Evolutionary conservation across 805 yeast genomes (phyloP).

Genomic region (Wickerhamomyces ciferrii): DNA sequence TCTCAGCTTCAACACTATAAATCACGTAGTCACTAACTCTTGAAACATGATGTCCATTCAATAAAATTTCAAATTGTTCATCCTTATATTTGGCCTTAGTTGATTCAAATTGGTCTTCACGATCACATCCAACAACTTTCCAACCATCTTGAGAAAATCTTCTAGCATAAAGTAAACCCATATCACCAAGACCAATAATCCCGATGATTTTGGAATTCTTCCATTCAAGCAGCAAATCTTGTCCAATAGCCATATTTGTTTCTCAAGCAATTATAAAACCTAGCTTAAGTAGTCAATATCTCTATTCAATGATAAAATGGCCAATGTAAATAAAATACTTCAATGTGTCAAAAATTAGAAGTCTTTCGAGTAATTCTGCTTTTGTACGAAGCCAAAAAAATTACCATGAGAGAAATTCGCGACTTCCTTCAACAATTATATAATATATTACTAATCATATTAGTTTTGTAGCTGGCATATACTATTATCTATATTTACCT

Average conservation of each 20-base stretch:
- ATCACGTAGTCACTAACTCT: conserved; percentile 77
- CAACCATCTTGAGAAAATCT: conserved; percentile 79
- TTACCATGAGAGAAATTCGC: too few relatives aligned
- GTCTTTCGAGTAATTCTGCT: too few relatives aligned
- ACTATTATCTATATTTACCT: too few relatives aligned
- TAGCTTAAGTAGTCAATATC: too few relatives aligned
- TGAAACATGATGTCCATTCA: conserved; percentile 81
- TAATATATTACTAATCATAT: too few relatives aligned
- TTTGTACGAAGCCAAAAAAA: too few relatives aligned
- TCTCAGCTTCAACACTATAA: conserved; percentile 91
- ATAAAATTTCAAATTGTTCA: conserved; percentile 49
- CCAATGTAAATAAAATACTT: too few relatives aligned
- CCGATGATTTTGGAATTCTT: conserved; percentile 60
- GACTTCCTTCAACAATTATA: too few relatives aligned
- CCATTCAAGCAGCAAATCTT: conserved; percentile 22
- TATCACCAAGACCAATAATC: conserved; percentile 93
- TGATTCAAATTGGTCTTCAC: conserved; percentile 55
- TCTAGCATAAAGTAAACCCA: conserved; percentile 87
- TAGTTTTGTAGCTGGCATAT: too few relatives aligned
- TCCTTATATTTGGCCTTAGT: conserved; percentile 34
- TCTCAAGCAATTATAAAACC: too few relatives aligned
- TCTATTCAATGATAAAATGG: too few relatives aligned
- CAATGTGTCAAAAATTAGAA: too few relatives aligned
- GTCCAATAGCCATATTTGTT: neutral
- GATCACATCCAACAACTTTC: conserved; percentile 85